These are phyloP conservation scores for Phenoliferia sp. DNA, from an alignment of 1,284 basidiomycete genomes.

Conservation along the genomic window DNA sequence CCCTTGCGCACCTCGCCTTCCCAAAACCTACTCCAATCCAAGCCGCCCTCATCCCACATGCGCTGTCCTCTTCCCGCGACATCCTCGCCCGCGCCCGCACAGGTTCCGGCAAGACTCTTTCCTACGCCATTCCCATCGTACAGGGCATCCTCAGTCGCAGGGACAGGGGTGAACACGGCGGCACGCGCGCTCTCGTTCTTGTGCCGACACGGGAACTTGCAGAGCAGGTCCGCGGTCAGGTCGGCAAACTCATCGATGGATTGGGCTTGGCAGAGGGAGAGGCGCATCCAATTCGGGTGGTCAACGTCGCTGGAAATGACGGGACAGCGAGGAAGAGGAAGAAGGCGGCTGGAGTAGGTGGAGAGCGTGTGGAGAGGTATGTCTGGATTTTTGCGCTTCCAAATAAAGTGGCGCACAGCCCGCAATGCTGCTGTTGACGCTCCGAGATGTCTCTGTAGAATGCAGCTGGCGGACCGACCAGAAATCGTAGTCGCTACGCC, in stretches of 20 bases:
- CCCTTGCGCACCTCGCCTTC: slow-evolving; percentile 75
- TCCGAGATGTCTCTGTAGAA: slow-evolving; percentile 45
- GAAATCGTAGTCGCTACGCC: slow-evolving; percentile 92
- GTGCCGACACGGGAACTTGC: slow-evolving; percentile 92
- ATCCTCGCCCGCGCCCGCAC: slow-evolving; percentile 90
- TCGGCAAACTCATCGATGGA: slow-evolving; percentile 56
- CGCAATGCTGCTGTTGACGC: background rate
- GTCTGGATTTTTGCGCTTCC: slow-evolving; percentile 32
- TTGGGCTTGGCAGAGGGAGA: slow-evolving; percentile 65
- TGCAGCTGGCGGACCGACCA: slow-evolving; percentile 80
- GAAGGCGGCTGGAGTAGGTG: slow-evolving; percentile 50
- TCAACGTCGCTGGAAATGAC: slow-evolving; percentile 63
- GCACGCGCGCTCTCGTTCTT: slow-evolving; percentile 75
- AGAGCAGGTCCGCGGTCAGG: slow-evolving; percentile 76
- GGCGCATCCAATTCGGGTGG: slow-evolving; percentile 54
- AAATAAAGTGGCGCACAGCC: background rate
- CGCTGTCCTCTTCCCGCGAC: slow-evolving; percentile 75
- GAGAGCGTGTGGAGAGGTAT: slow-evolving; percentile 72
- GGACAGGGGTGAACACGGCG: slow-evolving; percentile 42
- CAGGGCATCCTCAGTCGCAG: slow-evolving; percentile 69
- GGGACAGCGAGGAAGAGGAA: slow-evolving; percentile 34
- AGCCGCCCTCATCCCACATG: slow-evolving; percentile 78
- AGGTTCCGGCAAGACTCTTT: slow-evolving; percentile 94
- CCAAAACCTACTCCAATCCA: slow-evolving; percentile 90
- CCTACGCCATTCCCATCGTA: slow-evolving; percentile 84